A percentile compares a stretch with the other conserved stretches of the same genome.
These are phyloP conservation scores for Casuarina cunninghamiana DNA, from an alignment of 306 rosid genomes.

Conservation along the genomic window DNA sequence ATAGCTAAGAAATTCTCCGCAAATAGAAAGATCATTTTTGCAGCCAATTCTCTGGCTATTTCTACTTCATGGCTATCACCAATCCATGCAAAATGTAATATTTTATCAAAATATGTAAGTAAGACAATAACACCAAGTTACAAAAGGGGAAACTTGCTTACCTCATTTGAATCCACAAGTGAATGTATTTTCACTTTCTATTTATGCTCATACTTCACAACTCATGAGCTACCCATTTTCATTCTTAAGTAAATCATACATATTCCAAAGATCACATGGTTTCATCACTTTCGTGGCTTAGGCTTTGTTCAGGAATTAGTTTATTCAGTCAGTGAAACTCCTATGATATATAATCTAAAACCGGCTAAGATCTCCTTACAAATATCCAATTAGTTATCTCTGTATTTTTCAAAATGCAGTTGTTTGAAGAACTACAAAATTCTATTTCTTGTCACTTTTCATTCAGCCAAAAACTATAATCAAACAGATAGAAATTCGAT, in stretches of 20 bases:
- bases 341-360: neutral
- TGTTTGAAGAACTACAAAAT: neutral
- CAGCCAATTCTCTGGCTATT: neutral
- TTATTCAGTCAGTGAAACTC: neutral
- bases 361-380: too few species aligned
- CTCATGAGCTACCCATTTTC: neutral
- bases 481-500: neutral
- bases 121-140: neutral
- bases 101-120: neutral
- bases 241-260: neutral
- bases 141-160: neutral
- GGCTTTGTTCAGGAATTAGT: neutral
- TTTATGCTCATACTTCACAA: neutral
- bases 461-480: neutral
- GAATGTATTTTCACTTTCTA: neutral
- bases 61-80: neutral
- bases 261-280: neutral
- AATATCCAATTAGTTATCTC: neutral
- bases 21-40: constrained; percentile 1
- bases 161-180: neutral
- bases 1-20: neutral
- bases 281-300: neutral
- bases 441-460: neutral
- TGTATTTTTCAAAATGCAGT: neutral
- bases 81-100: neutral